Conservation (phyloP, 2,329 filamentous ascomycete genomes). For the Aspergillus tubingensis region DNA sequence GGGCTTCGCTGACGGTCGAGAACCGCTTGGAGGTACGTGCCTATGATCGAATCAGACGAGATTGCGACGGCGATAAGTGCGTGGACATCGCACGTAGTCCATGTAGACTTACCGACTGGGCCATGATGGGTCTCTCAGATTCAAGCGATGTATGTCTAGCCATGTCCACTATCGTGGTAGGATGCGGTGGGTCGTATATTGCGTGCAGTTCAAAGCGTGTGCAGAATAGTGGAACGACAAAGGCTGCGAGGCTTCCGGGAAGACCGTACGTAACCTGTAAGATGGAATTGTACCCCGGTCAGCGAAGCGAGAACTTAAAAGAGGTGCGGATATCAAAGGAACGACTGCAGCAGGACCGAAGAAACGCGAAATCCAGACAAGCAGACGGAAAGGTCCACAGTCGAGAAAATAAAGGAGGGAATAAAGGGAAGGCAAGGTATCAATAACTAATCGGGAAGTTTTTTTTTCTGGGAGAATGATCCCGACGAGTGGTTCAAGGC, state of each 20-base stretch:
- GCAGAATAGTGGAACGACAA: neutral
- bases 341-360: neutral
- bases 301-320: neutral
- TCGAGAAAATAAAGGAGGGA: neutral
- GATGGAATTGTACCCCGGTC: neutral
- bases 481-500: neutral
- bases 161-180: slow-evolving; percentile 25
- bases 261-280: neutral
- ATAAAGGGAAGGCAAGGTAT: neutral
- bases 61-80: neutral
- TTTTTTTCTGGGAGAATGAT: neutral
- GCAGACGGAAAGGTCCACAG: neutral
- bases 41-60: slow-evolving; percentile 27
- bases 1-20: slow-evolving; percentile 54
- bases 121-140: slow-evolving; percentile 59
- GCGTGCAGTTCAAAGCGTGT: neutral
- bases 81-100: neutral
- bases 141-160: slow-evolving; percentile 51
- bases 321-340: neutral
- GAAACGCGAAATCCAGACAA: neutral
- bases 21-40: slow-evolving; percentile 56
- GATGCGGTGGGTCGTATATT: neutral
- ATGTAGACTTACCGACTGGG: slow-evolving; percentile 48
- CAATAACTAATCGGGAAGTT: neutral
- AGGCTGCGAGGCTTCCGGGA: neutral